A percentile compares a stretch with the other conserved stretches of the same genome.
Conservation (phyloP, 345 rosid genomes). For the Kandelia obovata region DNA sequence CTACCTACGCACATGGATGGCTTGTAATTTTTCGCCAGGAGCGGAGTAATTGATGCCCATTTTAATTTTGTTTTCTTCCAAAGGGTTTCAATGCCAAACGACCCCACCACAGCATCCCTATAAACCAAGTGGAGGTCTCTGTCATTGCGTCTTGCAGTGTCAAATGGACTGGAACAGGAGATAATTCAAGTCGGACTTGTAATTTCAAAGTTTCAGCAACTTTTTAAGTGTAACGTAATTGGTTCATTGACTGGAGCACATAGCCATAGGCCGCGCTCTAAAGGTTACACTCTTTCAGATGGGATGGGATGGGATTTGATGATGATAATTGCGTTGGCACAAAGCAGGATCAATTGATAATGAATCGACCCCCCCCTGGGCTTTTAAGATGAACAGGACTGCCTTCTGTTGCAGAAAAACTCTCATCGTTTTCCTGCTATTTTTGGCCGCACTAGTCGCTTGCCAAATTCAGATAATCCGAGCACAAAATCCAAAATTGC, state of each 20-base stretch:
- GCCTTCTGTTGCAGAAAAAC: no score
- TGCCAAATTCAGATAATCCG: neutral
- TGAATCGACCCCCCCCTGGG: no score
- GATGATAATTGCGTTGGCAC: conserved; percentile 8
- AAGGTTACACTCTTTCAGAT: neutral
- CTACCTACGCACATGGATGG: neutral
- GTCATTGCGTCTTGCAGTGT: conserved; percentile 1
- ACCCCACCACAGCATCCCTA: neutral
- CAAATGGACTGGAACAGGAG: neutral
- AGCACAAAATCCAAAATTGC: neutral
- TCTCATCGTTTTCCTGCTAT: neutral
- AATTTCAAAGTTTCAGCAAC: neutral
- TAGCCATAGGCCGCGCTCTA: neutral
- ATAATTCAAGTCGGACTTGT: conserved; percentile 1
- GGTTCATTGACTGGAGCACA: conserved; percentile 3
- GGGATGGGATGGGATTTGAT: neutral
- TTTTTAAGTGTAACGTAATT: neutral
- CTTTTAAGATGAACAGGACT: neutral
- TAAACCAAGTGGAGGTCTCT: conserved; percentile 11
- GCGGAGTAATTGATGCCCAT: neutral
- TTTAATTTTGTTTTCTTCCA: neutral
- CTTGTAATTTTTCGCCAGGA: conserved; percentile 11
- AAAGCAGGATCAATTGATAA: neutral
- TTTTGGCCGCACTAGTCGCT: neutral
- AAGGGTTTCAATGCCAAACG: neutral